Evolutionary conservation across 148 eudicot species (phyloP).

Genomic region (Drosera capensis): DNA sequence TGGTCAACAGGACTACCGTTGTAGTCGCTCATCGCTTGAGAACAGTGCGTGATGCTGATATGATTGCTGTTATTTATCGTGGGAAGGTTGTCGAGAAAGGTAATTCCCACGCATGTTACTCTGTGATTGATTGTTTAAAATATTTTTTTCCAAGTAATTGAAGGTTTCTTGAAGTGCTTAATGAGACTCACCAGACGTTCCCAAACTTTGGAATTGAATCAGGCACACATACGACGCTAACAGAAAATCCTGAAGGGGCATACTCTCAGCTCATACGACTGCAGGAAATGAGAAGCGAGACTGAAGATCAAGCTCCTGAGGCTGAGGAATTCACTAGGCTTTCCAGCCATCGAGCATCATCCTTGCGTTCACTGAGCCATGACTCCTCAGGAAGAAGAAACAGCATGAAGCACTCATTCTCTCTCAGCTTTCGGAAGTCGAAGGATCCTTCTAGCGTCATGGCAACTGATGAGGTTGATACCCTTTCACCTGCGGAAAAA

Average conservation of each 20-base stretch:
- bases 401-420: conserved; percentile 16
- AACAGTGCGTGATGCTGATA: conserved; percentile 60
- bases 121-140: too few species aligned
- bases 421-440: conserved; percentile 22
- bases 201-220: background rate
- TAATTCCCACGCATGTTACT: too few species aligned
- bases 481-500: too few species aligned
- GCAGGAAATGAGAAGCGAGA: conserved; percentile 31
- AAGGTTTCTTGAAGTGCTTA: too few species aligned
- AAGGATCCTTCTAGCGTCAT: conserved; percentile 2
- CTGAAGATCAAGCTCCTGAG: conserved; percentile 1
- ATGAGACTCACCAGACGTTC: background rate
- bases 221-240: conserved; percentile 54
- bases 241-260: conserved; percentile 59
- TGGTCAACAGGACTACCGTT: conserved; percentile 63
- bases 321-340: conserved; percentile 19
- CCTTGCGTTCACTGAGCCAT: conserved; percentile 25
- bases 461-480: too few species aligned
- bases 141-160: too few species aligned
- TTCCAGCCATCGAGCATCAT: conserved; percentile 30
- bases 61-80: conserved; percentile 62
- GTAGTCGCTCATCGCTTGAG: conserved; percentile 79
- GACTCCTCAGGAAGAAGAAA: conserved; percentile 30
- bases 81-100: conserved; percentile 80
- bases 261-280: conserved; percentile 52